These are phyloP conservation scores for Fomitopsis schrenkii DNA, from an alignment of 1,284 basidiomycete species.

Conservation along the genomic window DNA sequence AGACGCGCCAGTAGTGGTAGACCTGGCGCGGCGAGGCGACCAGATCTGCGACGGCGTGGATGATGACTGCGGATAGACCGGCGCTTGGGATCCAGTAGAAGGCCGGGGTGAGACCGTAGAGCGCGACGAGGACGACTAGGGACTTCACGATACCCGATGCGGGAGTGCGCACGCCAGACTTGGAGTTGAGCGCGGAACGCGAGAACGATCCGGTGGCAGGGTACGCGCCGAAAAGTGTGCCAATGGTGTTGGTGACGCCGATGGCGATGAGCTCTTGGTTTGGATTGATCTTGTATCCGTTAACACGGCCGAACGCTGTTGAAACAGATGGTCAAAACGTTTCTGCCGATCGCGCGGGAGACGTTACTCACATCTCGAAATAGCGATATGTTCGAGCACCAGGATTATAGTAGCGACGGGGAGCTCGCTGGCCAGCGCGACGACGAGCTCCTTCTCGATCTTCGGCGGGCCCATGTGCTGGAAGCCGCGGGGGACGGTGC, in stretches of 20 bases:
- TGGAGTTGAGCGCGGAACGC: conserved; percentile 92
- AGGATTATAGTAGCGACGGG: conserved; percentile 95
- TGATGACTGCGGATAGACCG: conserved; percentile 88
- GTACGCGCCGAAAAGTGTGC: conserved; percentile 87
- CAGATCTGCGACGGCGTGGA: conserved; percentile 92
- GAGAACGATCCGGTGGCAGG: conserved; percentile 98
- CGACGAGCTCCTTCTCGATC: conserved; percentile 64
- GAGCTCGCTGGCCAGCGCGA: conserved; percentile 72
- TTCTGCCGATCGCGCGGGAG: background rate
- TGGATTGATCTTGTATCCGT: conserved; percentile 97
- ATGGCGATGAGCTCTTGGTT: conserved; percentile 98
- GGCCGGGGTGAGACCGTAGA: conserved; percentile 89
- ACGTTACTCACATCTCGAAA: conserved; percentile 71
- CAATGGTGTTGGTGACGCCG: conserved; percentile 90
- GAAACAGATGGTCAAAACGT: background rate
- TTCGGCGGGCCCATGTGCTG: conserved; percentile 71
- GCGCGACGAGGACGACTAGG: conserved; percentile 86
- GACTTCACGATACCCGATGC: conserved; percentile 86
- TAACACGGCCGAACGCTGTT: conserved; percentile 90
- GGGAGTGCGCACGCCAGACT: conserved; percentile 95
- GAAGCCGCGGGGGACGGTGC: conserved; percentile 81
- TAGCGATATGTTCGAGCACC: conserved; percentile 95
- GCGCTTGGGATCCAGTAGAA: conserved; percentile 87
- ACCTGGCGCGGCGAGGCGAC: conserved; percentile 85
- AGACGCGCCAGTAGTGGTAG: conserved; percentile 93